These are phyloP conservation scores for Pelargonium cotyledonis DNA, from an alignment of 441 rosid species.

Conservation along the genomic window DNA sequence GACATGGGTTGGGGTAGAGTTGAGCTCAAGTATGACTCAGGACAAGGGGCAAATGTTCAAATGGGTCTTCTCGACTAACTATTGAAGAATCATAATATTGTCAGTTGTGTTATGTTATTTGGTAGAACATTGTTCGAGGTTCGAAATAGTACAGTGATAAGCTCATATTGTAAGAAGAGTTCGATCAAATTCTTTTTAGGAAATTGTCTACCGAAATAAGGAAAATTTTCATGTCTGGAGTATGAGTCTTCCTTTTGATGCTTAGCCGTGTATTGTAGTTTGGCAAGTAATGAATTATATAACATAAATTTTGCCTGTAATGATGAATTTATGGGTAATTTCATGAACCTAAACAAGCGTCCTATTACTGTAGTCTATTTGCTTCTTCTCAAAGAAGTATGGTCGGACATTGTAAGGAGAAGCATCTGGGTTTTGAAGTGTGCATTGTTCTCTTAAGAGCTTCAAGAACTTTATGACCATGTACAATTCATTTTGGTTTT, in stretches of 20 bases:
- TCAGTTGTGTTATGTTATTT: neutral
- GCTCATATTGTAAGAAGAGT: too few species aligned
- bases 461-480: neutral
- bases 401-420: neutral
- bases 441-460: neutral
- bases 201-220: too few species aligned
- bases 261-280: neutral
- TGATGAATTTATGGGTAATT: neutral
- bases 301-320: neutral
- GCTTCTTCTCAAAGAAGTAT: neutral
- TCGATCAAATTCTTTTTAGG: too few species aligned
- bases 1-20: neutral
- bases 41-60: neutral
- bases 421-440: neutral
- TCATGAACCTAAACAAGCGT: neutral
- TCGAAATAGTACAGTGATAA: neutral
- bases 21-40: neutral
- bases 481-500: neutral
- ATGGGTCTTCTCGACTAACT: neutral
- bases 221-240: neutral
- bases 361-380: neutral
- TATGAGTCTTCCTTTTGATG: slow-evolving; percentile 1
- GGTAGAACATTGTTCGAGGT: neutral
- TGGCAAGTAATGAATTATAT: neutral
- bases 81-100: too few species aligned